Conservation (phyloP, 208 protist species). For the Herpetomonas tarakana region DNA sequence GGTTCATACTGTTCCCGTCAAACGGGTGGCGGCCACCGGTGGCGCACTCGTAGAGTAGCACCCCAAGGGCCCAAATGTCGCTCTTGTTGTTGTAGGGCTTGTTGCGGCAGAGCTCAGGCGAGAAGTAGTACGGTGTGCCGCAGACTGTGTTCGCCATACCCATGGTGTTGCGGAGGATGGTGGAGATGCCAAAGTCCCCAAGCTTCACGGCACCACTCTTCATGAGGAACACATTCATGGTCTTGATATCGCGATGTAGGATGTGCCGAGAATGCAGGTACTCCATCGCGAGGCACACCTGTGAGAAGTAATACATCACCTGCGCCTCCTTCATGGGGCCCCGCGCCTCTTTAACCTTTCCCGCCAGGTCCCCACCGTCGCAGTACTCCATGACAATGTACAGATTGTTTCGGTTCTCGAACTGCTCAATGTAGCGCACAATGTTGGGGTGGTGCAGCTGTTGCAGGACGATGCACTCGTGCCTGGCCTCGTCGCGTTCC, state of each 20-base stretch:
- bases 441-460: slow-evolving; percentile 91
- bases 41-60: slow-evolving; percentile 87
- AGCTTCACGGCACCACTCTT: slow-evolving; percentile 90
- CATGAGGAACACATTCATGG: slow-evolving; percentile 93
- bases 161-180: slow-evolving; percentile 89
- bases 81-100: slow-evolving; percentile 96
- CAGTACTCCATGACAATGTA: slow-evolving; percentile 95
- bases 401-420: slow-evolving; percentile 83
- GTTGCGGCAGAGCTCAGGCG: slow-evolving; percentile 93
- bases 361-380: slow-evolving; percentile 81
- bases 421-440: slow-evolving; percentile 91
- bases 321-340: slow-evolving; percentile 77
- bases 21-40: slow-evolving; percentile 88
- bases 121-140: slow-evolving; percentile 96
- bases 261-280: slow-evolving; percentile 92
- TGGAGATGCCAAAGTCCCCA: slow-evolving; percentile 93
- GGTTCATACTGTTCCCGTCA: slow-evolving; percentile 92
- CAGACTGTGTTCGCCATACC: slow-evolving; percentile 92
- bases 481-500: slow-evolving; percentile 86
- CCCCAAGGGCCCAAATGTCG: slow-evolving; percentile 94
- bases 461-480: slow-evolving; percentile 84
- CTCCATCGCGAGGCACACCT: slow-evolving; percentile 91
- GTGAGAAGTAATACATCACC: slow-evolving; percentile 90
- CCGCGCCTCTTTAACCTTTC: slow-evolving; percentile 61
- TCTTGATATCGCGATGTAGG: slow-evolving; percentile 93